Base-by-base conservation (phyloP, 768 basidiomycete species). In the Krasilnikovozyma curviuscula region DNA sequence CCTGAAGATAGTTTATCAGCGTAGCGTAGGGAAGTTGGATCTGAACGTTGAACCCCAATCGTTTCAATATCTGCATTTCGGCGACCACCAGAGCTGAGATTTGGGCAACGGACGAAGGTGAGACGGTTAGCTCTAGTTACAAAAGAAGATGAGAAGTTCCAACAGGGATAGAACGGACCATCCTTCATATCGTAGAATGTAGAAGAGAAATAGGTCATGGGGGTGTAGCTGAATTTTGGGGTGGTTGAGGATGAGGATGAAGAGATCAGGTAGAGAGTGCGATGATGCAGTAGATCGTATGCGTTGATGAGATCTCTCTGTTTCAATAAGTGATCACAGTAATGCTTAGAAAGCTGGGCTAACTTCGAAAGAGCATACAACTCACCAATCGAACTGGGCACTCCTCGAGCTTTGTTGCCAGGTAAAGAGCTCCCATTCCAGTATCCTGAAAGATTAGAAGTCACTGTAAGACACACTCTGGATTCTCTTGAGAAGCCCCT, bases 11-110 rank as follows among this genome's bases (percentile, higher is more conserved):
- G 66, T 93, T 95, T 56, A 97, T 79, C 48, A 95, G 73, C 6
- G 85, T 86, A 29, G 81, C 85, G 56, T 97, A 97, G 3, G 91
- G 88, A 28, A 95, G 69, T 10, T 84, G 81, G 38, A 91, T 83
- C 57, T 83, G 79, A 33, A 91, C 83, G 59, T 95, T 83, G 68
- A 97, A 98, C 1, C 84, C 91, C 10, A 98, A 72, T 21, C 91
- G 73, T 65, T 98, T 98, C 55, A 98, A 71, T 19, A 97, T 74
- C 62, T 98, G 93, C 85, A 97, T 97, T 65, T 98, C 93, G 2
- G 81, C 78, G 13, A 89, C 80, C 19, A 95, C 85, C 41, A 95
- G 69, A 7, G 82, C 79, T n/a, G n/a, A n/a, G n/a, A n/a, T n/a
- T n/a, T n/a, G n/a, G n/a, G n/a, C n/a, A n/a, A n/a, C n/a, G n/a